These are phyloP conservation scores for Venturia aucupariae DNA, from an alignment of 2,329 filamentous ascomycete species.

Conservation along the genomic window DNA sequence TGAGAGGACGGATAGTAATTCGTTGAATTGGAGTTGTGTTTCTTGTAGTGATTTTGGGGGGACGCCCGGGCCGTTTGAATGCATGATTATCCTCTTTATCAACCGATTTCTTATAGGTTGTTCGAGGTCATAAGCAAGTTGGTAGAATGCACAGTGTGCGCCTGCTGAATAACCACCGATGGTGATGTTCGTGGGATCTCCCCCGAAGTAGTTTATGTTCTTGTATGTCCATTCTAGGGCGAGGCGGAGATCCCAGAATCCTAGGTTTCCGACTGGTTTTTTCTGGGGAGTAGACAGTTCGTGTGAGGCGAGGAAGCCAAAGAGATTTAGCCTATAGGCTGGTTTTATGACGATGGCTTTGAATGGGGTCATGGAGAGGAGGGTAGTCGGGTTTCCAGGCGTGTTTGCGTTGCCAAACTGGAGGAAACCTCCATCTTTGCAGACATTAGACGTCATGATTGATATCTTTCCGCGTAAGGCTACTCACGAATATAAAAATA, in stretches of 20 bases:
- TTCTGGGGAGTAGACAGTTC: conserved; percentile 35
- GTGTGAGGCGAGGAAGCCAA: conserved; percentile 45
- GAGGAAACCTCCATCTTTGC: conserved; percentile 45
- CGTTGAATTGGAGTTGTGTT: conserved; percentile 43
- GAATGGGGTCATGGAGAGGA: conserved; percentile 42
- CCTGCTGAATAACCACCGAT: conserved; percentile 48
- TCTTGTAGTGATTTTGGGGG: conserved; percentile 41
- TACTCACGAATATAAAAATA: conserved; percentile 46
- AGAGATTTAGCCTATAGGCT: conserved; percentile 47
- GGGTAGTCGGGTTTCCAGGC: conserved; percentile 31
- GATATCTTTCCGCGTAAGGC: conserved; percentile 7
- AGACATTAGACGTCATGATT: not conserved
- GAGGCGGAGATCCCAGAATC: conserved; percentile 49
- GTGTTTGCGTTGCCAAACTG: conserved; percentile 46
- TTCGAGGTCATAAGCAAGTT: conserved; percentile 47
- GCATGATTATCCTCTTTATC: conserved; percentile 44
- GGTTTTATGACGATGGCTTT: conserved; percentile 45
- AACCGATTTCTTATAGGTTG: conserved; percentile 37
- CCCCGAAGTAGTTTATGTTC: conserved; percentile 43
- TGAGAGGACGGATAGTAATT: conserved; percentile 36
- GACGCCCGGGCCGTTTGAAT: conserved; percentile 43
- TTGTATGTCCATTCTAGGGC: conserved; percentile 48
- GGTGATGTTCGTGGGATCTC: conserved; percentile 42
- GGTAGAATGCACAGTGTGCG: conserved; percentile 47
- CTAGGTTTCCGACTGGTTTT: conserved; percentile 37